These are phyloP conservation scores for Fistulifera pelliculosa DNA, from an alignment of 108 stramenopile species.

Conservation along the genomic window DNA sequence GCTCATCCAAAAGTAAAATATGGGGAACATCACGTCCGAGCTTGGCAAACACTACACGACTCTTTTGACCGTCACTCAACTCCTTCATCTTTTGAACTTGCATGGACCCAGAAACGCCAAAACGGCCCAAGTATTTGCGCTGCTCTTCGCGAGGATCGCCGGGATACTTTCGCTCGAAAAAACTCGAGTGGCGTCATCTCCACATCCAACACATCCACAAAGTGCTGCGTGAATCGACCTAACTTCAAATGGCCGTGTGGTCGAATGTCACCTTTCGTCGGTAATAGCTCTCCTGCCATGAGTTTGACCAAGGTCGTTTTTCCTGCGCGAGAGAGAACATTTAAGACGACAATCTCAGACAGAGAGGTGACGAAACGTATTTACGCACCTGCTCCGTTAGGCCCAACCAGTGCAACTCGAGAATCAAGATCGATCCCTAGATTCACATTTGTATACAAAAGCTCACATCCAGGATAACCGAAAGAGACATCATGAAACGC, in stretches of 20 bases:
- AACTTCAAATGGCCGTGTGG: conserved; percentile 95
- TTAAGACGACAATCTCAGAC: neutral
- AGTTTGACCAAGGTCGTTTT: conserved; percentile 90
- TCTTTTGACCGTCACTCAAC: conserved; percentile 93
- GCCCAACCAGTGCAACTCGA: conserved; percentile 91
- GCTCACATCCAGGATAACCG: conserved; percentile 92
- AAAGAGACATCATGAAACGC: conserved; percentile 92
- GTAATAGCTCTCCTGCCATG: conserved; percentile 85
- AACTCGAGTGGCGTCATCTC: conserved; percentile 93
- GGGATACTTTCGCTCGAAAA: conserved; percentile 76
- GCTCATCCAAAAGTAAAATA: conserved; percentile 88
- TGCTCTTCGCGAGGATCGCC: conserved; percentile 70
- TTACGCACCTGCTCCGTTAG: conserved; percentile 85
- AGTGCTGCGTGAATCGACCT: conserved; percentile 97
- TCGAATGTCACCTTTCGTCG: conserved; percentile 89
- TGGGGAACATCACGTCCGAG: conserved; percentile 89
- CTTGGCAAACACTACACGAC: conserved; percentile 94
- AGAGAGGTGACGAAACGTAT: neutral
- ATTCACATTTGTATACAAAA: conserved; percentile 87
- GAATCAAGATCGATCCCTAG: conserved; percentile 98
- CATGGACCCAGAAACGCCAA: conserved; percentile 91
- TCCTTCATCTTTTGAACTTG: conserved; percentile 88
- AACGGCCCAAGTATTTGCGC: conserved; percentile 92
- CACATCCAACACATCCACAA: conserved; percentile 95
- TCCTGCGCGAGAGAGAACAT: neutral